Base-by-base conservation (phyloP, 2,329 filamentous ascomycete genomes). In the Sclerotiophoma versabilis region DNA sequence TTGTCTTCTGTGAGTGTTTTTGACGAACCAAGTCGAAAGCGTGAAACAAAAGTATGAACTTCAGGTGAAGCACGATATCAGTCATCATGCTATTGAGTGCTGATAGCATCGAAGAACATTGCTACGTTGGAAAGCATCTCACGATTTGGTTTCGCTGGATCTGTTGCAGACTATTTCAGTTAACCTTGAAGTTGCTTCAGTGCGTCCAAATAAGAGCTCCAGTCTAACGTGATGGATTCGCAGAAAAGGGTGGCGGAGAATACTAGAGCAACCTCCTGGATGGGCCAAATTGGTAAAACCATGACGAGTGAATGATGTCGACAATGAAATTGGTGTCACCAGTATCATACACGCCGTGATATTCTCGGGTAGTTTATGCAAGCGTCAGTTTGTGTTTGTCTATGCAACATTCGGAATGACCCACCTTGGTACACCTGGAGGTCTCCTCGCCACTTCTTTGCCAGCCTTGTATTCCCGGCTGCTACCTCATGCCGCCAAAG, bases 211-310 rank as follows among this genome's bases (percentile, higher is more conserved):
- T 49, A 49, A 20, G 25, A 26, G 12, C 4, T n/a, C 52, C 45
- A 49, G 4, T n/a, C 20, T 14, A 49, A 2, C 11, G 11, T 43
- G 12, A 26, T 20, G 12, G 19, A 27, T 25, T 41, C 46, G 20
- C 29, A 29, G 4, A 56, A 26, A 9, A 56, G 11, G 26, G 30
- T 27, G 8, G 53, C 33, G n/a, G 36, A 25, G 25, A 19, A 29
- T 19, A 33, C 26, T 4, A 51, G 36, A 4, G 50, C 47, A 19
- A 50, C 23, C 15, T 56, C 53, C 41, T 56, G 53, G 12, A 56
- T 41, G 15, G 47, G 29, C 53, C 53, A 51, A 7, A 29, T 51
- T 47, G 47, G 27, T 38, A 34, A 37, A 56, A 56, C 53, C 53
- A 56, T 7, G 38, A 25, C 14, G 19, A 22, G 15, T 17, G 15